These are phyloP conservation scores for Hylodesmum podocarpum DNA, from an alignment of 306 rosid species.

Conservation along the genomic window DNA sequence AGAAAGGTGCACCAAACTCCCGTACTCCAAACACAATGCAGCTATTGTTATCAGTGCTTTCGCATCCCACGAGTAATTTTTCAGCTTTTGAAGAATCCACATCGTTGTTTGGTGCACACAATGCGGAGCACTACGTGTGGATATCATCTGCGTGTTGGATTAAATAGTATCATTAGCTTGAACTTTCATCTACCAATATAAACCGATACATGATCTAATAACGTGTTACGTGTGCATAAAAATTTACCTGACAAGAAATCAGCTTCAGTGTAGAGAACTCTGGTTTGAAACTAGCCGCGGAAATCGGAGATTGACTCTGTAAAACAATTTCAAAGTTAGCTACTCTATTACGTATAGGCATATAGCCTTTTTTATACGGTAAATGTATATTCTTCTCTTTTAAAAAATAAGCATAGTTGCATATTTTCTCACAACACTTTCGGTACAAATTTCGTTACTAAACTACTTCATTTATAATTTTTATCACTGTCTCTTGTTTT, in stretches of 20 bases:
- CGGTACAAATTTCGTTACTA: too few relatives aligned
- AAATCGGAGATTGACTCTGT: conserved; percentile 18
- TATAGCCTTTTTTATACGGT: background rate
- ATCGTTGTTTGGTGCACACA: conserved; percentile 38
- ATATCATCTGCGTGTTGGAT: conserved; percentile 34
- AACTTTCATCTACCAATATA: background rate
- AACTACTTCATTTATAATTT: too few relatives aligned
- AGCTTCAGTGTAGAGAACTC: conserved; percentile 35
- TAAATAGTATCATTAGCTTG: background rate
- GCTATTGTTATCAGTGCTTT: conserved; percentile 46
- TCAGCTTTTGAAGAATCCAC: conserved; percentile 36
- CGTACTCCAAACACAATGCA: conserved; percentile 39
- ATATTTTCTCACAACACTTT: too few relatives aligned
- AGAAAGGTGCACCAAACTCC: conserved; percentile 15
- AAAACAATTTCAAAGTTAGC: background rate
- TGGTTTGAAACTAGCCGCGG: conserved; percentile 14
- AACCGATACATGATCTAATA: background rate
- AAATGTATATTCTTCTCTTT: background rate
- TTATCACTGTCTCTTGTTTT: too few relatives aligned
- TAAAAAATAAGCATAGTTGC: background rate
- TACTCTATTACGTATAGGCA: background rate
- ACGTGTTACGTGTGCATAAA: background rate
- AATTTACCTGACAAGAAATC: conserved; percentile 39
- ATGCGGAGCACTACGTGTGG: conserved; percentile 6
- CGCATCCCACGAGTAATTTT: conserved; percentile 62